Evolutionary conservation across 2,329 filamentous ascomycete genomes (phyloP).

Genomic region (Arthrocladium fulminans): DNA sequence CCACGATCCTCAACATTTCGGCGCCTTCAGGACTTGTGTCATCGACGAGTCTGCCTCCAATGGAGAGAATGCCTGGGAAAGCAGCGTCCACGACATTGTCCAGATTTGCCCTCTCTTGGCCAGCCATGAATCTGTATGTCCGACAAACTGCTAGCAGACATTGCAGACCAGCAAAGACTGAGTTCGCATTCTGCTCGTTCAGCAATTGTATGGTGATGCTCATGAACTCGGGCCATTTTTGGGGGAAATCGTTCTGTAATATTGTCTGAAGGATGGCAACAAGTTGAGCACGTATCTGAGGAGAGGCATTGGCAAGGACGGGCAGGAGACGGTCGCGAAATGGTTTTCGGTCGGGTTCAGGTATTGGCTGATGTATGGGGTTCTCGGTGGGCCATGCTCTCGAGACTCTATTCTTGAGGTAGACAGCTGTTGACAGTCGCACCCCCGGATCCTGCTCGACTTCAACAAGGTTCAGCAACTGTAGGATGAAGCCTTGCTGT

Average conservation of each 20-base stretch:
- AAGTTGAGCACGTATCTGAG: constrained; percentile 81
- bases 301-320: constrained; percentile 69
- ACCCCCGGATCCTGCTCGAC: constrained; percentile 76
- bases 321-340: constrained; percentile 85
- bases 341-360: constrained; percentile 78
- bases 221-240: constrained; percentile 89
- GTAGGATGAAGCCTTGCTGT: constrained; percentile 80
- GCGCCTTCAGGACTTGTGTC: constrained; percentile 90
- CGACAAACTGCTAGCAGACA: constrained; percentile 91
- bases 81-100: constrained; percentile 87
- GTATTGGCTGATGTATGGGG: constrained; percentile 63
- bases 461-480: constrained; percentile 82
- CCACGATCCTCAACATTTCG: constrained; percentile 88
- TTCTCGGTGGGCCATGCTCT: constrained; percentile 83
- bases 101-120: constrained; percentile 73
- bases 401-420: constrained; percentile 94
- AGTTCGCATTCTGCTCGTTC: constrained; percentile 73
- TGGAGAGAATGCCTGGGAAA: constrained; percentile 77
- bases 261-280: constrained; percentile 93
- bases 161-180: constrained; percentile 86
- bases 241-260: constrained; percentile 88
- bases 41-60: constrained; percentile 80
- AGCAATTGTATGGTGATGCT: constrained; percentile 84
- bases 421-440: constrained; percentile 84
- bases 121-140: constrained; percentile 87